Base-by-base conservation (phyloP, 331 rosid genomes). In the Stylosanthes scabra region DNA sequence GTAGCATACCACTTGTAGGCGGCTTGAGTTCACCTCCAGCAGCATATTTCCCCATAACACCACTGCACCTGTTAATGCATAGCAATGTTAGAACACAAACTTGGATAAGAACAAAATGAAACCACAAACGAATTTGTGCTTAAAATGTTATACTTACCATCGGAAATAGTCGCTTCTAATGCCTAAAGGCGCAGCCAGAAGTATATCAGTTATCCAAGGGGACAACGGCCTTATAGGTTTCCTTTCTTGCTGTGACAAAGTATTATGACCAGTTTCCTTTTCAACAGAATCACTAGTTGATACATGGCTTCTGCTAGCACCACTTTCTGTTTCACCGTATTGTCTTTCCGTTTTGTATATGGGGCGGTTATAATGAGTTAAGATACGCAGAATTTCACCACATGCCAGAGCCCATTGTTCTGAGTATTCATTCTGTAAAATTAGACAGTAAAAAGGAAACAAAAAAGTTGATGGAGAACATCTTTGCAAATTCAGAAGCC, bases 331-430 rank as follows among this genome's bases (percentile, higher is more conserved):
- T 86, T 88, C 89, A 57, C 78, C 54, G 66, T 34, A 56, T 34
- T 85, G 88, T 61, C 76, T 90, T 54, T 86, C 94, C 65, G 16
- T 79, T 85, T 90, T 88, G 84, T 84, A 88, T 80, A 90, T 82
- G 42, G 97, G 97, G 57, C 97, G 94, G 65, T 92, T 92, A 68
- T 92, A 92, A 88, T 86, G 97, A 75, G 97, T 92, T 76, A 92
- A 77, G 60, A 92, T 88, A 71, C 97, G 83, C 84, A 92, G 84
- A 50, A 92, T 86, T 81, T 92, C 97, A 76, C 96, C 94, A 65
- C 96, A 88, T 77, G 97, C 97, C 84, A 92, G 63, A 25, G 97
- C 97, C 97, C 97, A 92, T 79, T 92, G 92, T 85, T 92, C 97
- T 20, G 97, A 92, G 59, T 90, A 92, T 74, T 90, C 97, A 54